phyloP scores from a whole-genome alignment of 2,329 filamentous ascomycete species.

The Aspergillus costaricaensis region DNA sequence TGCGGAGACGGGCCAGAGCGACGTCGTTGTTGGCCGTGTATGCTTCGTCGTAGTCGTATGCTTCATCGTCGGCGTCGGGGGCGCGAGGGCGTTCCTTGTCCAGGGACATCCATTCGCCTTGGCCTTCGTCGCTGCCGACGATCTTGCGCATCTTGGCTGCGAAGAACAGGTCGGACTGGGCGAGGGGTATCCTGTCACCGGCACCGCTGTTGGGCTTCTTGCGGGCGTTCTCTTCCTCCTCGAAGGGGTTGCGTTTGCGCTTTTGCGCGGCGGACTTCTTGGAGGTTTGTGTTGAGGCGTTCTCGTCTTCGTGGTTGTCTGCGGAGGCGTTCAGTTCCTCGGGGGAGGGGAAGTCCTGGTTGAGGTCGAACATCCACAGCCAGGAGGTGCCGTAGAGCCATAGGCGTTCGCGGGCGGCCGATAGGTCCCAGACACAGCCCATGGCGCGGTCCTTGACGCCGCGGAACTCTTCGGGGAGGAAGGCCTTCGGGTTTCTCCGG shows the following conservation, averaged over 20 bases:
- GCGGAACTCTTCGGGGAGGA: constrained; percentile 72
- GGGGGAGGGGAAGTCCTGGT: constrained; percentile 62
- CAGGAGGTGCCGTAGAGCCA: constrained; percentile 89
- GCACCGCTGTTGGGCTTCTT: constrained; percentile 56
- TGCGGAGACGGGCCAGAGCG: constrained; percentile 35
- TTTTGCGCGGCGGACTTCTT: constrained; percentile 33
- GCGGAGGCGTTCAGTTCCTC: constrained; percentile 30
- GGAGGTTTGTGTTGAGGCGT: constrained; percentile 16
- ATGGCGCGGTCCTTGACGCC: constrained; percentile 77
- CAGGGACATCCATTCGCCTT: constrained; percentile 37
- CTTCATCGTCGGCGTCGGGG: constrained; percentile 24
- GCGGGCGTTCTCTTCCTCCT: constrained; percentile 45
- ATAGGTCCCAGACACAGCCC: constrained; percentile 79
- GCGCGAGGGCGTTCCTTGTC: constrained; percentile 28
- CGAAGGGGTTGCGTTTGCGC: constrained; percentile 44
- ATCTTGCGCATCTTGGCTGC: constrained; percentile 54
- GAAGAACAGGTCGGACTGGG: constrained; percentile 46
- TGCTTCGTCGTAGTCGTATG: constrained; percentile 37
- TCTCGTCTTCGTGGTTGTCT: constrained; percentile 27
- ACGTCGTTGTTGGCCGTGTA: constrained; percentile 34
- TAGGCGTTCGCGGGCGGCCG: constrained; percentile 59
- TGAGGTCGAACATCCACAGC: constrained; percentile 89
- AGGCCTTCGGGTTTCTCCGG: constrained; percentile 73
- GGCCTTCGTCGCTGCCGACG: constrained; percentile 40
- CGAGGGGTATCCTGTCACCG: constrained; percentile 54